Percentiles rank a stretch among this genome's conserved stretches.
These are phyloP conservation scores for Firmiana major DNA, from an alignment of 345 rosid genomes.

Conservation along the genomic window DNA sequence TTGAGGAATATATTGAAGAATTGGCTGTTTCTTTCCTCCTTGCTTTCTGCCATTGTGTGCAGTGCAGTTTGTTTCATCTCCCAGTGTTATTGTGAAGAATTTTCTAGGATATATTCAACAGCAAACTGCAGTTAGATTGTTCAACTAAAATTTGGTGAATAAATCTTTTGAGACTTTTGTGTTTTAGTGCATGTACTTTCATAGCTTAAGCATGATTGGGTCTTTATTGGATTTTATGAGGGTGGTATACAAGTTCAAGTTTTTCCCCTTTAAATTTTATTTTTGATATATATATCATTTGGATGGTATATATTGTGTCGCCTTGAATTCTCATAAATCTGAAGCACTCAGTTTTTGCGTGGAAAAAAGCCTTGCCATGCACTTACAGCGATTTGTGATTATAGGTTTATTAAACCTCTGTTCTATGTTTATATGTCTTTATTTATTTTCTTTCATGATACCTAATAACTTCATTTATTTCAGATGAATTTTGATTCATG, in stretches of 20 bases:
- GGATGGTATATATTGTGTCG: background rate
- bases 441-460: background rate
- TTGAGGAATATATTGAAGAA: background rate
- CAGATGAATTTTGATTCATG: slow-evolving; percentile 97
- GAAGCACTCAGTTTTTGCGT: background rate
- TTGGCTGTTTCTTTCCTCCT: background rate
- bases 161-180: background rate
- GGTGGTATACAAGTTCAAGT: background rate
- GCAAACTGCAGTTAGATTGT: background rate
- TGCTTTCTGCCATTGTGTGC: background rate
- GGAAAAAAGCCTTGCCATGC: background rate
- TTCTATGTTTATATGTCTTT: background rate
- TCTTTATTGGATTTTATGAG: background rate
- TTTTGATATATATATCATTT: background rate
- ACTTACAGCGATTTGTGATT: background rate
- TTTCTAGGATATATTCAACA: background rate
- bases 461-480: slow-evolving; percentile 17
- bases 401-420: background rate
- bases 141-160: background rate
- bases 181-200: background rate
- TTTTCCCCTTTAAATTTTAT: background rate
- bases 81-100: background rate
- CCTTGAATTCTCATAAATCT: background rate
- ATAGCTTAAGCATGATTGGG: background rate
- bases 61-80: background rate